phyloP scores from a whole-genome alignment of 495 filamentous ascomycete genomes.

The Xylaria acuta region DNA sequence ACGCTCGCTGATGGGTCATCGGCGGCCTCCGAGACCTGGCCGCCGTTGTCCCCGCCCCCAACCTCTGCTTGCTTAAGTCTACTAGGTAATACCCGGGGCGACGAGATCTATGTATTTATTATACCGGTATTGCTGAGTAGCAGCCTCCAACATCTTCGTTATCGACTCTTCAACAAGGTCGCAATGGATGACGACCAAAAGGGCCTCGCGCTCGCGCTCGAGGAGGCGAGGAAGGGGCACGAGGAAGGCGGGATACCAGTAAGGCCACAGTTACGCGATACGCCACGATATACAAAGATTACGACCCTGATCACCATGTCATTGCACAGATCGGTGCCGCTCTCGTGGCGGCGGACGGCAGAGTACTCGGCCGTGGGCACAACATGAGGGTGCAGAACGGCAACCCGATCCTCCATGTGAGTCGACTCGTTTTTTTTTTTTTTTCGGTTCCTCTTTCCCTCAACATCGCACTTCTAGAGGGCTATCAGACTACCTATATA shows the following conservation, averaged over 20 bases:
- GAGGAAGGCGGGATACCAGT: conserved; percentile 80
- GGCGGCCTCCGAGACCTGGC: neutral
- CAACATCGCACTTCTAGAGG: neutral
- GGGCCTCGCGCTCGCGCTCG: conserved; percentile 69
- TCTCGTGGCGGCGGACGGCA: conserved; percentile 72
- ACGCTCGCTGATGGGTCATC: neutral
- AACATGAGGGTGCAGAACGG: conserved; percentile 83
- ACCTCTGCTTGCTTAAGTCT: neutral
- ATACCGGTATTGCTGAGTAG: neutral
- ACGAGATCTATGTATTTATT: neutral
- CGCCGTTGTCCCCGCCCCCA: neutral
- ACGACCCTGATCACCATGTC: neutral
- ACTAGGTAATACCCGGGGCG: neutral
- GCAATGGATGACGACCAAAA: conserved; percentile 61
- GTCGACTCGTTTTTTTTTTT: conserved; percentile 32
- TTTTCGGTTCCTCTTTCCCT: conserved; percentile 6
- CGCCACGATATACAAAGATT: neutral
- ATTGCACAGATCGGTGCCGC: conserved; percentile 70
- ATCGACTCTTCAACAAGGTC: neutral
- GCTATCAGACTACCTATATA: neutral
- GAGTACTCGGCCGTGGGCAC: conserved; percentile 78
- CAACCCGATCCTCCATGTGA: conserved; percentile 77
- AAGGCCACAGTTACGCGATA: conserved; percentile 20
- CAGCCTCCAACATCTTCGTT: neutral
- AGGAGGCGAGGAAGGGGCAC: conserved; percentile 72